Conservation (phyloP, 2,329 filamentous ascomycete genomes). For the Purpureocillium lavendulum region DNA sequence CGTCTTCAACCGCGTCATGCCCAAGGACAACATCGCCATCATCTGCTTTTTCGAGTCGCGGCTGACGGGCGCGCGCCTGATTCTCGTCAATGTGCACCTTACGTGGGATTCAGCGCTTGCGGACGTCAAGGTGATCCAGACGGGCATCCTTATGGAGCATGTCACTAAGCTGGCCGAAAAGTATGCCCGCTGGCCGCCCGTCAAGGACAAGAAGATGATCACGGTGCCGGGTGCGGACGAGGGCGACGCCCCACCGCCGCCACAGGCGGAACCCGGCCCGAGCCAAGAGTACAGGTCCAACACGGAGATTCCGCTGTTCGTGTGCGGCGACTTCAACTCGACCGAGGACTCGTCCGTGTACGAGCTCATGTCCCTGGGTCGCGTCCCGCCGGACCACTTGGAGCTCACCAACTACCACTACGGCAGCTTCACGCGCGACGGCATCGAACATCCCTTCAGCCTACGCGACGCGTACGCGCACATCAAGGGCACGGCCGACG, state of each 20-base stretch:
- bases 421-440: slow-evolving; percentile 84
- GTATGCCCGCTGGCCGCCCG: slow-evolving; percentile 70
- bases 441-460: slow-evolving; percentile 91
- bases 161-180: slow-evolving; percentile 79
- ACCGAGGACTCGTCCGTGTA: slow-evolving; percentile 81
- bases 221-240: slow-evolving; percentile 33
- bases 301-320: slow-evolving; percentile 79
- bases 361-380: slow-evolving; percentile 76
- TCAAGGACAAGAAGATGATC: slow-evolving; percentile 69
- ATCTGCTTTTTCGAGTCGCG: slow-evolving; percentile 90
- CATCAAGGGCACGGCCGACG: slow-evolving; percentile 72
- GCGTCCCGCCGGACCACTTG: slow-evolving; percentile 66
- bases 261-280: slow-evolving; percentile 59
- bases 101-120: slow-evolving; percentile 88
- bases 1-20: slow-evolving; percentile 98
- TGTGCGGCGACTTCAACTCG: slow-evolving; percentile 97
- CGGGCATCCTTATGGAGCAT: slow-evolving; percentile 88
- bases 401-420: slow-evolving; percentile 79
- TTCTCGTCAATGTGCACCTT: slow-evolving; percentile 88
- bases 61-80: slow-evolving; percentile 78
- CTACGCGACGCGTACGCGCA: slow-evolving; percentile 83
- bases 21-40: slow-evolving; percentile 92
- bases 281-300: slow-evolving; percentile 81
- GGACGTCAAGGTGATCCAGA: slow-evolving; percentile 95
- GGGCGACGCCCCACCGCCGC: slow-evolving; percentile 40